Conservation (phyloP, 257 asterid species). For the Prunella vulgaris region DNA sequence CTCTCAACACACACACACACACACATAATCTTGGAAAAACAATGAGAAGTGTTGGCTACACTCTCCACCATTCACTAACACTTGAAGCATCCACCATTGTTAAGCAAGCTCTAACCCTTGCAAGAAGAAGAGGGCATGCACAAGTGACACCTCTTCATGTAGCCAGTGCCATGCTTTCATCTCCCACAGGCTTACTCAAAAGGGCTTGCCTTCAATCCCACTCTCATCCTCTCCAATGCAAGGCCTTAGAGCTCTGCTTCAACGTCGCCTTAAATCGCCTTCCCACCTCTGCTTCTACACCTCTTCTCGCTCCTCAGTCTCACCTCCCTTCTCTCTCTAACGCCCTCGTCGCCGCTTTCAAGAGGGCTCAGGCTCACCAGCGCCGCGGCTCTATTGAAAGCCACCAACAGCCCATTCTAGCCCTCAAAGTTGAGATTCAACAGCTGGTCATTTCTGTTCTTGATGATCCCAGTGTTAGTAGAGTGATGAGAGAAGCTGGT, state of each 20-base stretch:
- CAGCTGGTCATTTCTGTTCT: constrained; percentile 80
- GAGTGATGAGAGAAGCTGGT: constrained; percentile 97
- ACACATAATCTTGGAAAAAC: background rate
- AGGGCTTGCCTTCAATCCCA: constrained; percentile 81
- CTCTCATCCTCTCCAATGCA: constrained; percentile 94
- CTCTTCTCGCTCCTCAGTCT: constrained; percentile 53
- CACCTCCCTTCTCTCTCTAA: constrained; percentile 79
- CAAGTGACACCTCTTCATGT: constrained; percentile 96
- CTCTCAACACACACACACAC: background rate
- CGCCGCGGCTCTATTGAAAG: constrained; percentile 77
- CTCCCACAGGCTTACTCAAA: constrained; percentile 52
- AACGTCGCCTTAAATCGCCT: constrained; percentile 89
- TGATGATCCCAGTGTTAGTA: constrained; percentile 94
- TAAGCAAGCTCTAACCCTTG: constrained; percentile 71
- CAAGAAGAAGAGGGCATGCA: constrained; percentile 86
- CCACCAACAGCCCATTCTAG: constrained; percentile 80
- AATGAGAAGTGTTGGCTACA: constrained; percentile 84
- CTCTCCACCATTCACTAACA: constrained; percentile 82
- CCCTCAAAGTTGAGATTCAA: constrained; percentile 71
- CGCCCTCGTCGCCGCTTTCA: constrained; percentile 94
- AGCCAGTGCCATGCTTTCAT: constrained; percentile 74
- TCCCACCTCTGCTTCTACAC: constrained; percentile 69
- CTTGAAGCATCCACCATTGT: constrained; percentile 63
- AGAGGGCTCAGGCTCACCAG: constrained; percentile 94
- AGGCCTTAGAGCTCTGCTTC: constrained; percentile 94